A percentile compares a stretch with the other conserved stretches of the same genome.
phyloP scores from a whole-genome alignment of 139 green algal genomes.

The Micractinium sp. region DNA sequence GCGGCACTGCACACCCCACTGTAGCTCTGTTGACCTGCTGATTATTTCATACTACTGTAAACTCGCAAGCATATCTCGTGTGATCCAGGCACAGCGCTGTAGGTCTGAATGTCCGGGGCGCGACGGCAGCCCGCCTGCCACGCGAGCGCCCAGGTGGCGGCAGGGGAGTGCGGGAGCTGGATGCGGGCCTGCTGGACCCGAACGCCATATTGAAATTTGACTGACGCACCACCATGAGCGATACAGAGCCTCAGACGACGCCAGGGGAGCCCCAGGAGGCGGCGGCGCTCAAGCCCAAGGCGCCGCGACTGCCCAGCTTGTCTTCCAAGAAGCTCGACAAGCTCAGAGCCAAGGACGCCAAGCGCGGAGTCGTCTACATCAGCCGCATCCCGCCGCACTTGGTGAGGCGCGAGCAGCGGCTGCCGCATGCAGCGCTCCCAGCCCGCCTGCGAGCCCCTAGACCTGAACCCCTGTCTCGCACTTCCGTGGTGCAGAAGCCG shows the following conservation, averaged over 20 bases:
- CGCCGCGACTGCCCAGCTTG: background rate
- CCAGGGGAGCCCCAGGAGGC: background rate
- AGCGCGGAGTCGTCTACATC: conserved; percentile 87
- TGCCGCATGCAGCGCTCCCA: conserved; percentile 16
- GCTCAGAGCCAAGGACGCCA: conserved; percentile 33
- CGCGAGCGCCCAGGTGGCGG: too few species aligned
- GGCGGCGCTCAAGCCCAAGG: background rate
- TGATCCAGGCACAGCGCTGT: too few species aligned
- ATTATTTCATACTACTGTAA: too few species aligned
- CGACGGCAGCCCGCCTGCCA: too few species aligned
- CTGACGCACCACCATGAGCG: background rate
- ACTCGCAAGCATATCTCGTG: too few species aligned
- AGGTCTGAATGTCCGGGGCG: too few species aligned
- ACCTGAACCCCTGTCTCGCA: background rate
- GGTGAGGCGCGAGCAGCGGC: conserved; percentile 33
- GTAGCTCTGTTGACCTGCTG: too few species aligned
- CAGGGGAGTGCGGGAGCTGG: too few species aligned
- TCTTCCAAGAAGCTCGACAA: conserved; percentile 33
- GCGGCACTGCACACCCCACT: too few species aligned
- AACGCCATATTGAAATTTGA: too few species aligned
- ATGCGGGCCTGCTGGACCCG: too few species aligned
- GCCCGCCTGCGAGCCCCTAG: conserved; percentile 54
- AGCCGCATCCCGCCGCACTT: conserved; percentile 76
- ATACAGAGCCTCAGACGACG: background rate
- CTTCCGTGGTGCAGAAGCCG: conserved; percentile 78